These are phyloP conservation scores for Chlorella sp. DNA, from an alignment of 139 green algal species.

Conservation along the genomic window DNA sequence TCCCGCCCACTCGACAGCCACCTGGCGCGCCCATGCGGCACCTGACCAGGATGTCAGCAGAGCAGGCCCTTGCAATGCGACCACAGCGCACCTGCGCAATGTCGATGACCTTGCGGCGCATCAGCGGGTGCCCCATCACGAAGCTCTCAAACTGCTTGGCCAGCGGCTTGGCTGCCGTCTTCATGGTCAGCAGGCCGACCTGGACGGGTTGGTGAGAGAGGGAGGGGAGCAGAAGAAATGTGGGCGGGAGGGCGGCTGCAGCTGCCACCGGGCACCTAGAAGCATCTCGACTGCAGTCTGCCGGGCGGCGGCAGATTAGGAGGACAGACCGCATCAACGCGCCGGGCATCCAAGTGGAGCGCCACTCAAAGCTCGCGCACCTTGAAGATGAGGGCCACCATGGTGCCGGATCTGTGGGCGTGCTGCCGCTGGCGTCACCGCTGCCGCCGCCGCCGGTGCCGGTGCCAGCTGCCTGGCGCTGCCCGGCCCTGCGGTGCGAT, in stretches of 20 bases:
- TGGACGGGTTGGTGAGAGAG: neutral
- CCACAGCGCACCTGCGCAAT: slow-evolving; percentile 52
- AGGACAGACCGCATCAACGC: neutral
- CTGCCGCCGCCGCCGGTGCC: neutral
- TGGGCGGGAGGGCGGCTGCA: neutral
- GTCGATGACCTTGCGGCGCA: slow-evolving; percentile 54
- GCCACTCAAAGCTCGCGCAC: neutral
- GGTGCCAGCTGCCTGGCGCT: neutral
- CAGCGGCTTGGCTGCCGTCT: slow-evolving; percentile 69
- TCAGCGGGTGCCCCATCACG: slow-evolving; percentile 66
- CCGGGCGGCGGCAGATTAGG: neutral
- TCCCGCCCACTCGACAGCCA: too few species aligned
- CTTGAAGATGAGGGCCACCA: slow-evolving; percentile 60
- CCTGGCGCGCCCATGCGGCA: too few species aligned
- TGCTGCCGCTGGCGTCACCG: neutral
- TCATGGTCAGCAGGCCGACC: slow-evolving; percentile 49
- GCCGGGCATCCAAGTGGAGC: neutral
- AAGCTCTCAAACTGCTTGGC: slow-evolving; percentile 67
- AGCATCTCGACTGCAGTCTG: neutral
- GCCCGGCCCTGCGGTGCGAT: neutral
- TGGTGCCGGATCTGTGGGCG: neutral
- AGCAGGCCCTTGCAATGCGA: neutral
- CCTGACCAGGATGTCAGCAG: too few species aligned
- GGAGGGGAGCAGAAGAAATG: neutral
- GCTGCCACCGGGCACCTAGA: too few species aligned